Percentiles rank a stretch among this genome's conserved stretches.
These are phyloP conservation scores for Sugiyamaella castrensis DNA, from an alignment of 1,139 yeast species.

Conservation along the genomic window DNA sequence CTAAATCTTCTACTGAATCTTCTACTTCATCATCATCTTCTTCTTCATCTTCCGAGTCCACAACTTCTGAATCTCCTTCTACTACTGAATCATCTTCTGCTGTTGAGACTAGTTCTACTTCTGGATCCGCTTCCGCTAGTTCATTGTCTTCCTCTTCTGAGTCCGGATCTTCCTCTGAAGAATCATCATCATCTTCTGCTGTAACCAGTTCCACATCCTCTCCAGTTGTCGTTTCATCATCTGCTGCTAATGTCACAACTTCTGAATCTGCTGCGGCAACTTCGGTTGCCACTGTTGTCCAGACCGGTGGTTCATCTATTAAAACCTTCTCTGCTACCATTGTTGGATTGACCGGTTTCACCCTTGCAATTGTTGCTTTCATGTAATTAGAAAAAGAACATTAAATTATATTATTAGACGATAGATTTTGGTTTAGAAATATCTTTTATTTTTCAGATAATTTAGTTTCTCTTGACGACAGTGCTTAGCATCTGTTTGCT, in stretches of 20 bases:
- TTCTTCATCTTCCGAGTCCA: neutral
- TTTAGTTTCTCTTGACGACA: too few relatives aligned
- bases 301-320: too few relatives aligned
- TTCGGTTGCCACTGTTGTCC: neutral
- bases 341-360: too few relatives aligned
- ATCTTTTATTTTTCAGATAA: too few relatives aligned
- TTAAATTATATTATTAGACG: too few relatives aligned
- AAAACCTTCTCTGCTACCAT: too few relatives aligned
- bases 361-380: too few relatives aligned
- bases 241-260: conserved; percentile 4
- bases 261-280: neutral
- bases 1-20: neutral
- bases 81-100: conserved; percentile 3
- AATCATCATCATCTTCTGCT: conserved; percentile 1
- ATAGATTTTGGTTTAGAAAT: too few relatives aligned
- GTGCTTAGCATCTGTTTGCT: too few relatives aligned
- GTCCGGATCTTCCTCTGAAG: conserved; percentile 1
- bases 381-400: too few relatives aligned
- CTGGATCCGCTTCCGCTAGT: neutral
- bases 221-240: conserved; percentile 1
- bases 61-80: conserved; percentile 1
- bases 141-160: neutral
- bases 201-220: conserved; percentile 7
- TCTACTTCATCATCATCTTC: conserved; percentile 2
- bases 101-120: neutral